phyloP scores from a whole-genome alignment of 78 protist genomes.

The Speleostelium caveatum region DNA sequence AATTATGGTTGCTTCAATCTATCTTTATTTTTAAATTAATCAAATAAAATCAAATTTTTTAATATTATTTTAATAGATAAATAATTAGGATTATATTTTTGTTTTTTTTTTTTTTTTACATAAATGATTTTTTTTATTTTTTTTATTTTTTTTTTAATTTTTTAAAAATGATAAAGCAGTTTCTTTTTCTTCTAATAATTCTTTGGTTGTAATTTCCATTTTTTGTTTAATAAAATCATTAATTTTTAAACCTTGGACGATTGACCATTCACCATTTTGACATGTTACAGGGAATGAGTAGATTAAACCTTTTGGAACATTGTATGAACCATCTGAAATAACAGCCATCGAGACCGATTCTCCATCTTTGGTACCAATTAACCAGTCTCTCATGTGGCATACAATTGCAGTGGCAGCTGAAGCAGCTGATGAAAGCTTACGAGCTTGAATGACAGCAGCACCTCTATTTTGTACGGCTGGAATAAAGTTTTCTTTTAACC shows the following conservation, averaged over 20 bases:
- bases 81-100: no score
- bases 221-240: constrained; percentile 69
- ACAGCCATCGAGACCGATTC: constrained; percentile 83
- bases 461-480: constrained; percentile 94
- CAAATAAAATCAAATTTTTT: no score
- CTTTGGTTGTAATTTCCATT: constrained; percentile 84
- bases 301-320: constrained; percentile 81
- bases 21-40: no score
- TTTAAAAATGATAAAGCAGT: constrained; percentile 62
- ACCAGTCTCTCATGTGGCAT: constrained; percentile 85
- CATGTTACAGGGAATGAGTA: constrained; percentile 89
- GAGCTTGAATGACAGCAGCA: constrained; percentile 91
- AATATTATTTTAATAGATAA: no score
- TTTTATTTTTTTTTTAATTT: background rate
- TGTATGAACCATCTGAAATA: constrained; percentile 83
- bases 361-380: constrained; percentile 70
- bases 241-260: constrained; percentile 82
- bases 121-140: no score
- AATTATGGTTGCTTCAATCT: no score
- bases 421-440: constrained; percentile 91
- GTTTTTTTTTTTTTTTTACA: no score
- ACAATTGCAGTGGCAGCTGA: constrained; percentile 92
- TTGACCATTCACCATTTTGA: constrained; percentile 72
- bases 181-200: constrained; percentile 85
- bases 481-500: constrained; percentile 83